These are phyloP conservation scores for Scolecobasidium constrictum DNA, from an alignment of 2,329 filamentous ascomycete species.

Conservation along the genomic window DNA sequence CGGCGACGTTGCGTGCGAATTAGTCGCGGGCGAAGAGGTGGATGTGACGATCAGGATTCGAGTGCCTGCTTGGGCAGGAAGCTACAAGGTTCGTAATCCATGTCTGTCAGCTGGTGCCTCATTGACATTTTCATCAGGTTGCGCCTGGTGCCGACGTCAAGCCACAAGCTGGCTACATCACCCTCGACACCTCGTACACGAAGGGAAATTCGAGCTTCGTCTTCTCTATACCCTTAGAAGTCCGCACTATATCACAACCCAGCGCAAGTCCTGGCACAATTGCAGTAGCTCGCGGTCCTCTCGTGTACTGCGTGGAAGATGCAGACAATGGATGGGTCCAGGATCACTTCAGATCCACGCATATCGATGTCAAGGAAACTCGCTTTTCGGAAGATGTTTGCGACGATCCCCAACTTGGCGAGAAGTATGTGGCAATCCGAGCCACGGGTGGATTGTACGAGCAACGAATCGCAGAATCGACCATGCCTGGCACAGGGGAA, in stretches of 20 bases:
- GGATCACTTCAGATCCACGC: slow-evolving; percentile 39
- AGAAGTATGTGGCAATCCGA: not conserved
- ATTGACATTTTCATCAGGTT: no score
- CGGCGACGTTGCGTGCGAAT: slow-evolving; percentile 37
- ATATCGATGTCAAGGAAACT: slow-evolving; percentile 6
- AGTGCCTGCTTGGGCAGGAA: slow-evolving; percentile 42
- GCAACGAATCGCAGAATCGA: slow-evolving; percentile 4
- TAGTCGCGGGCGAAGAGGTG: slow-evolving; percentile 23
- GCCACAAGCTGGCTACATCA: slow-evolving; percentile 40
- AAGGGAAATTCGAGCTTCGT: slow-evolving; percentile 30
- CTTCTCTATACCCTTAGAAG: slow-evolving; percentile 35
- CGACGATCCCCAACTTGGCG: slow-evolving; percentile 1
- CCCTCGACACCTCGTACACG: slow-evolving; percentile 31
- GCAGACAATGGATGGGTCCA: slow-evolving; percentile 44
- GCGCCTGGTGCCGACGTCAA: no score
- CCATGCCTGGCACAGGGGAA: not conserved
- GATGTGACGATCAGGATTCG: slow-evolving; percentile 36
- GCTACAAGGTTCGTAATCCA: slow-evolving; percentile 17
- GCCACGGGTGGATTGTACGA: not conserved
- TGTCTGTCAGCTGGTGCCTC: not conserved
- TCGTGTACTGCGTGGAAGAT: slow-evolving; percentile 53
- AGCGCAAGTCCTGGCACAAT: slow-evolving; percentile 34
- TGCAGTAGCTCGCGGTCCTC: slow-evolving; percentile 43
- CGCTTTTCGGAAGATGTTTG: slow-evolving; percentile 4
- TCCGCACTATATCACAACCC: slow-evolving; percentile 46